Percentiles rank a stretch among this genome's conserved stretches.
Conservation (phyloP, 2,329 filamentous ascomycete species). For the Davidsoniella virescens region DNA sequence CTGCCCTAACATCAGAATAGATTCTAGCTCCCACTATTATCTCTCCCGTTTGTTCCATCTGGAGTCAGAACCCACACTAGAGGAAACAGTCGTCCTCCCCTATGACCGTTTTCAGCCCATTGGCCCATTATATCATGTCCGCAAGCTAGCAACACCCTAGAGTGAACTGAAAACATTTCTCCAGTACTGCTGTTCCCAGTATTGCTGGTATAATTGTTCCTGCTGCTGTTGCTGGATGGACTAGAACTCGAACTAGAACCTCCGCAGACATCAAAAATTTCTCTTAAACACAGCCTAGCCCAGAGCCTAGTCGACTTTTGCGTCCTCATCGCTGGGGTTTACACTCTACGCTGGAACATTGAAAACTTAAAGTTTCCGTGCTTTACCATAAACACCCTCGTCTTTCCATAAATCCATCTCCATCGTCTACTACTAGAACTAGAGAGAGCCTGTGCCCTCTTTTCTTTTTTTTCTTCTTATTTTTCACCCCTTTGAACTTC, state of each 20-base stretch:
- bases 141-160: neutral
- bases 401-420: neutral
- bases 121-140: neutral
- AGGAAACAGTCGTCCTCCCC: neutral
- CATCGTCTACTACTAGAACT: no score
- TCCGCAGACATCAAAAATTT: neutral
- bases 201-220: no score
- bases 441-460: no score
- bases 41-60: no score
- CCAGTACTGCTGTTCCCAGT: no score
- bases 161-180: neutral
- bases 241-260: neutral
- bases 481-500: slow-evolving; percentile 5
- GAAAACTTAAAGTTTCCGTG: neutral
- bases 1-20: no score
- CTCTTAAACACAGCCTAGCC: neutral
- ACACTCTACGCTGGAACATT: no score
- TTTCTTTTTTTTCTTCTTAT: neutral
- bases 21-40: no score
- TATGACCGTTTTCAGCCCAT: neutral
- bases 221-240: no score
- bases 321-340: no score
- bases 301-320: neutral
- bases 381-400: slow-evolving; percentile 1
- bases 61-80: no score